Percentiles rank a stretch among this genome's conserved stretches.
Conservation (phyloP, 2,329 filamentous ascomycete genomes). For the Podosphaera fusca region DNA sequence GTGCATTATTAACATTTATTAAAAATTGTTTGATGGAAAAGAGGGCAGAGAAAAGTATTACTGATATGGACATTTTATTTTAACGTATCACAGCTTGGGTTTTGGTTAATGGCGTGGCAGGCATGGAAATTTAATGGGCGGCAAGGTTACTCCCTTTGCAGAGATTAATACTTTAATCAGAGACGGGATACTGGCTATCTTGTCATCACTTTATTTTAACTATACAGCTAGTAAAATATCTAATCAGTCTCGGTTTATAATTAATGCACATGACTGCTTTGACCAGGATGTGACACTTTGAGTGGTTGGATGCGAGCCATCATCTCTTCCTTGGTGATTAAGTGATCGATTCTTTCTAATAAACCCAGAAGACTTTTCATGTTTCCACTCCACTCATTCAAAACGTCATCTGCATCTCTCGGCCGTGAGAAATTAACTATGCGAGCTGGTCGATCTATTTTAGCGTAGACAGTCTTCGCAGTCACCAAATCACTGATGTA, state of each 20-base stretch:
- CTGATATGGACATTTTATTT: slow-evolving; percentile 49
- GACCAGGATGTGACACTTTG: slow-evolving; percentile 12
- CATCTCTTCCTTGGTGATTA: slow-evolving; percentile 99
- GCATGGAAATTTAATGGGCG: not conserved
- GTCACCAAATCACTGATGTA: slow-evolving; percentile 96
- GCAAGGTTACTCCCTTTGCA: not conserved
- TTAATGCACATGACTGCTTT: slow-evolving; percentile 19
- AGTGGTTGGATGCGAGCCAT: slow-evolving; percentile 84
- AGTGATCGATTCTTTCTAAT: slow-evolving; percentile 78
- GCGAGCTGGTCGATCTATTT: slow-evolving; percentile 82
- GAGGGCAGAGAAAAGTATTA: slow-evolving; percentile 29
- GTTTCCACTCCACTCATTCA: slow-evolving; percentile 97
- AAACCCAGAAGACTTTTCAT: slow-evolving; percentile 82
- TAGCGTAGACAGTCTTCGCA: slow-evolving; percentile 91
- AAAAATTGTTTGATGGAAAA: slow-evolving; percentile 18
- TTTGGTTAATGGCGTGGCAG: not conserved
- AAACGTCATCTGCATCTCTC: slow-evolving; percentile 77
- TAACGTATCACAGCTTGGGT: slow-evolving; percentile 10
- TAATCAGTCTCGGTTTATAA: not conserved
- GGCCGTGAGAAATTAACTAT: slow-evolving; percentile 90
- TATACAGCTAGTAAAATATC: not conserved
- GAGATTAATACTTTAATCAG: not conserved
- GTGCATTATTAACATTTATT: slow-evolving; percentile 53
- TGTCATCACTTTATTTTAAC: not conserved
- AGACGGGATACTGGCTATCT: not conserved